phyloP scores from a whole-genome alignment of 1,139 yeast genomes.

The Saccharomyces uvarum region DNA sequence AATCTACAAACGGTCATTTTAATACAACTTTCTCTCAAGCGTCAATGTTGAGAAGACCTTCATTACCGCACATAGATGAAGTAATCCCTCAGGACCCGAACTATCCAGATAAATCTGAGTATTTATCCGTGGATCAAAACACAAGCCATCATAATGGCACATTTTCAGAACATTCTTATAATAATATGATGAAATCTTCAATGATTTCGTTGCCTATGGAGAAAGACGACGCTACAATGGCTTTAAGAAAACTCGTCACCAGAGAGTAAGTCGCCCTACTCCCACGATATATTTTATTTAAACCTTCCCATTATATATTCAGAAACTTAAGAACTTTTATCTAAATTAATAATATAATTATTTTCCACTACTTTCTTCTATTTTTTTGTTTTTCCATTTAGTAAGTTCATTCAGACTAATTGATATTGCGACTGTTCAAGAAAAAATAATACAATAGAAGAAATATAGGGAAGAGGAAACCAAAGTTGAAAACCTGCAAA shows the following conservation, averaged over 20 bases:
- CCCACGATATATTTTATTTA: background rate
- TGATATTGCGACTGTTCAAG: background rate
- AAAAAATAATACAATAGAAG: background rate
- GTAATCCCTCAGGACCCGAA: background rate
- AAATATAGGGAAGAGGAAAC: background rate
- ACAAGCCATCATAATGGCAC: background rate
- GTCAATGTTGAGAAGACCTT: background rate
- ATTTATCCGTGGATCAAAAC: background rate
- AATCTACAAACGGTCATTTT: background rate
- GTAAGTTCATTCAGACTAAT: background rate
- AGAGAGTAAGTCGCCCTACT: slow-evolving; percentile 5
- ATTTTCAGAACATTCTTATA: background rate
- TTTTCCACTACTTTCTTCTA: background rate
- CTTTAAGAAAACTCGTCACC: slow-evolving; percentile 24
- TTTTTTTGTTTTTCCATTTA: background rate
- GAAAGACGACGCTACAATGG: slow-evolving; percentile 27
- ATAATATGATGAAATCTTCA: background rate
- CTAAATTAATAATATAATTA: background rate
- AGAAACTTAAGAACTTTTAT: background rate
- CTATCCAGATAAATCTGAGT: background rate
- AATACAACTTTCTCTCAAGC: background rate
- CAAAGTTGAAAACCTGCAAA: background rate
- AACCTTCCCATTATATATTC: background rate
- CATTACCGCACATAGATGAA: background rate
- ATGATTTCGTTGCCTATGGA: slow-evolving; percentile 4